Evolutionary conservation across 306 rosid species (phyloP).

Genomic region (Elaeagnus macrophylla): DNA sequence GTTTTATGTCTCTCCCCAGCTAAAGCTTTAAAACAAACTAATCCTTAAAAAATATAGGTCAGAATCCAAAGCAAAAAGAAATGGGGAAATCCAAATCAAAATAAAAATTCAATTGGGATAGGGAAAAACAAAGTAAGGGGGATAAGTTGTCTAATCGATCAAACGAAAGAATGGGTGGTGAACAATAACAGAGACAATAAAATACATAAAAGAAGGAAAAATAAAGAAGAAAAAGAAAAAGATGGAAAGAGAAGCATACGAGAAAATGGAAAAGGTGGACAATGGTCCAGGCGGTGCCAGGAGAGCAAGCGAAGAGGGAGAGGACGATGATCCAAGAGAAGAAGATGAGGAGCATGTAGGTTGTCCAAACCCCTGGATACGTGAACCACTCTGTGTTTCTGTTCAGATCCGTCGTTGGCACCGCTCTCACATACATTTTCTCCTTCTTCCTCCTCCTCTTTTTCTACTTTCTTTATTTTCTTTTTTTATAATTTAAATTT

Average conservation of each 20-base stretch:
- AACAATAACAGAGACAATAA: too few species aligned
- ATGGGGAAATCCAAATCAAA: too few species aligned
- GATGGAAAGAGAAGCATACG: slow-evolving; percentile 4
- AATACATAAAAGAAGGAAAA: too few species aligned
- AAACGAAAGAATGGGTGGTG: too few species aligned
- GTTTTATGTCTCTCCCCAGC: too few species aligned
- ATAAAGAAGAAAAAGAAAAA: not conserved
- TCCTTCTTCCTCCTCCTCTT: not conserved
- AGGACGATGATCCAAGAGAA: slow-evolving; percentile 37
- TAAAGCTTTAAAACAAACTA: too few species aligned
- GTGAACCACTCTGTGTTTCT: slow-evolving; percentile 43
- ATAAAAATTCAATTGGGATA: too few species aligned
- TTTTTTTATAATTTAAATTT: not conserved
- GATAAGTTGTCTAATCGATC: too few species aligned
- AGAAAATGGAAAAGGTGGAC: slow-evolving; percentile 34
- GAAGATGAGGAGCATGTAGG: slow-evolving; percentile 32
- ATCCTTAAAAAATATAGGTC: too few species aligned
- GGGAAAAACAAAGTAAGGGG: too few species aligned
- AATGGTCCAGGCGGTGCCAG: slow-evolving; percentile 45
- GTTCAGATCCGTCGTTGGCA: slow-evolving; percentile 39
- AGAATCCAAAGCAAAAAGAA: too few species aligned
- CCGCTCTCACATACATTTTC: slow-evolving; percentile 32
- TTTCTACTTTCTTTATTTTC: not conserved
- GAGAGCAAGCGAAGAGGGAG: slow-evolving; percentile 26
- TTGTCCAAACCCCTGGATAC: slow-evolving; percentile 40